Base-by-base conservation (phyloP, 108 stramenopile species). In the Nitzschia sp. region DNA sequence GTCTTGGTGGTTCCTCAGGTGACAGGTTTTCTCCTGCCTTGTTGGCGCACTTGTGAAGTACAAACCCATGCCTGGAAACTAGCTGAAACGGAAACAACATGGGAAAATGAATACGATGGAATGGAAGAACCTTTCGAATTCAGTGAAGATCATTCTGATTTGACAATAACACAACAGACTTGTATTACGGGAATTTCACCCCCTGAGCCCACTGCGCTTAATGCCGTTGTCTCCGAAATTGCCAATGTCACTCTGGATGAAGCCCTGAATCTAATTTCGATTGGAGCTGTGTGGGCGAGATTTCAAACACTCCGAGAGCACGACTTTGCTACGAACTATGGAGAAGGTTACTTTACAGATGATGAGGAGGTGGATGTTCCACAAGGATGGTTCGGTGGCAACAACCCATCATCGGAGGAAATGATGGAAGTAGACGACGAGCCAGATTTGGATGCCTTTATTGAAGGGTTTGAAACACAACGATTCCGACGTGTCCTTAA, bases 271-370 rank as follows among this genome's bases (percentile, higher is more conserved):
- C 67, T 94, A 9, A 83, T 94, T 43, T 74, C 73, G 29, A 83
- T 94, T 56, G 92, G 92, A 26, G 92, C 92, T 43, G 92, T 94
- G 1, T 94, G 92, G 92, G 92, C 90, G 0, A 67, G 73, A 51
- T 85, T 94, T 85, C 90, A 94, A 17, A 70, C 70, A 9, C 58
- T 91, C 53, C 86, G 71, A 2, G 82, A 90, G 65, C 86, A 89
- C 17, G 92, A 94, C 59, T 52, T 89, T 0, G 25, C 90, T 59
- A 68, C 62, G 38, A 88, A 89, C 63, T 94, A 91, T 69, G 73
- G 83, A 37, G 80, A 79, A 12, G 57, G 57, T 50, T 44, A 40
- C 17, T 52, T 54, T 3, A 70, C 64, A 24, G 53, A 66, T 10
- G 71, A 66, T 14, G 43, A 69, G 41, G 82, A 81, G 42, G 80